Evolutionary conservation across 805 yeast genomes (phyloP).

Genomic region (Myxozyma lipomycoides): DNA sequence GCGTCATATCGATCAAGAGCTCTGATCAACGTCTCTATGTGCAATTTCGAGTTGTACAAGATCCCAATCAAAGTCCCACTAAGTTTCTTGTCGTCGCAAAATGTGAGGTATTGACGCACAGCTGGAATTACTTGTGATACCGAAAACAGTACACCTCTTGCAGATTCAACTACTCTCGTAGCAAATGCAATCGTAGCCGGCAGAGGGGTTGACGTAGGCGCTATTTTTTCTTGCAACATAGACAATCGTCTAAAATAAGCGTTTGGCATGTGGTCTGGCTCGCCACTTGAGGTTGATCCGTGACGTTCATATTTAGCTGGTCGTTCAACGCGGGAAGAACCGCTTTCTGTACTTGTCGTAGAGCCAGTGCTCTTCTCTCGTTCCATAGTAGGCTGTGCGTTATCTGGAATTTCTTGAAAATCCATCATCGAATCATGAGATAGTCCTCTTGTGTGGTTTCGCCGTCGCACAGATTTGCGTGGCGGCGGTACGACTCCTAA

Average conservation of each 20-base stretch:
- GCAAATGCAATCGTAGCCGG: slow-evolving; percentile 12
- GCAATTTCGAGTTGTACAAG: slow-evolving; percentile 19
- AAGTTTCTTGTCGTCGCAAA: slow-evolving; percentile 27
- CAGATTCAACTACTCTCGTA: slow-evolving; percentile 24
- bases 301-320: neutral
- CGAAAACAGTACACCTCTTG: slow-evolving; percentile 29
- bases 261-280: slow-evolving; percentile 25
- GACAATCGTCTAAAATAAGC: slow-evolving; percentile 31
- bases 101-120: slow-evolving; percentile 25
- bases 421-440: slow-evolving; percentile 29
- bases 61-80: slow-evolving; percentile 19
- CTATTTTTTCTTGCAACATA: slow-evolving; percentile 21
- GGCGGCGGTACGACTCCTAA: slow-evolving; percentile 2
- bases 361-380: neutral
- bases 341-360: neutral
- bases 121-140: slow-evolving; percentile 30
- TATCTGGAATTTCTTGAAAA: neutral
- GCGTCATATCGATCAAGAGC: slow-evolving; percentile 30
- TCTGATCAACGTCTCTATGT: slow-evolving; percentile 26
- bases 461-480: slow-evolving; percentile 6
- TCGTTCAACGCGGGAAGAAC: neutral
- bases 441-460: slow-evolving; percentile 28
- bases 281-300: neutral
- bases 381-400: neutral
- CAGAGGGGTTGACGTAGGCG: slow-evolving; percentile 15